Evolutionary conservation across 163 green algal genomes (phyloP).

Genomic region (Coccomyxa subellipsoidea): DNA sequence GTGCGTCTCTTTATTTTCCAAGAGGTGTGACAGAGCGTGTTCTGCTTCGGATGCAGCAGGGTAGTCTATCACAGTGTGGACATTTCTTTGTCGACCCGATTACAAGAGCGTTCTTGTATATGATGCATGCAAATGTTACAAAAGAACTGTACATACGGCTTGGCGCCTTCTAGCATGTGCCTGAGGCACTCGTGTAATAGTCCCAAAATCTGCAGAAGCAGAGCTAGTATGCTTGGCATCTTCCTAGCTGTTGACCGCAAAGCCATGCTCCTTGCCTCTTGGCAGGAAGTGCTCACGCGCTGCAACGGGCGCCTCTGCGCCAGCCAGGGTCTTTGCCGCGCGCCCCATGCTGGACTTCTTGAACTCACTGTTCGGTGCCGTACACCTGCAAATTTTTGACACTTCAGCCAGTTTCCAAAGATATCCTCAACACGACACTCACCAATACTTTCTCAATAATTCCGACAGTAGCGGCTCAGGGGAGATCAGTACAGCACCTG

Average conservation of each 20-base stretch:
- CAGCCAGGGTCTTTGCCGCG: neutral
- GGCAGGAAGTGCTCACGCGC: neutral
- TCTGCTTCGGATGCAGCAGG: too few relatives aligned
- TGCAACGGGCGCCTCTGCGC: neutral
- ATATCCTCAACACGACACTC: neutral
- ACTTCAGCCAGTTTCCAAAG: neutral
- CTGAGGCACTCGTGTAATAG: too few relatives aligned
- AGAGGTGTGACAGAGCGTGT: too few relatives aligned
- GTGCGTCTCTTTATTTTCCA: too few relatives aligned
- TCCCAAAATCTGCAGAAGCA: too few relatives aligned
- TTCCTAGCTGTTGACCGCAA: neutral
- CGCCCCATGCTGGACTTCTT: slow-evolving; percentile 37
- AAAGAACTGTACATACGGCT: neutral
- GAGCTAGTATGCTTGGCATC: neutral
- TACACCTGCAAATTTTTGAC: slow-evolving; percentile 34
- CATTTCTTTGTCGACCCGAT: too few relatives aligned
- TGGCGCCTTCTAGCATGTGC: neutral
- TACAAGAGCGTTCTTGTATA: too few relatives aligned
- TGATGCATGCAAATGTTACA: too few relatives aligned
- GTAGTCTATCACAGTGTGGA: too few relatives aligned
- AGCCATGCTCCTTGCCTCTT: slow-evolving; percentile 1
- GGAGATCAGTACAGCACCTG: neutral
- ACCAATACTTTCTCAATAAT: neutral
- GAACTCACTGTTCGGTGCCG: slow-evolving; percentile 44
- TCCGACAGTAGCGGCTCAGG: too few relatives aligned